These are phyloP conservation scores for Epichloe scottii DNA, from an alignment of 2,329 filamentous ascomycete species.

Conservation along the genomic window DNA sequence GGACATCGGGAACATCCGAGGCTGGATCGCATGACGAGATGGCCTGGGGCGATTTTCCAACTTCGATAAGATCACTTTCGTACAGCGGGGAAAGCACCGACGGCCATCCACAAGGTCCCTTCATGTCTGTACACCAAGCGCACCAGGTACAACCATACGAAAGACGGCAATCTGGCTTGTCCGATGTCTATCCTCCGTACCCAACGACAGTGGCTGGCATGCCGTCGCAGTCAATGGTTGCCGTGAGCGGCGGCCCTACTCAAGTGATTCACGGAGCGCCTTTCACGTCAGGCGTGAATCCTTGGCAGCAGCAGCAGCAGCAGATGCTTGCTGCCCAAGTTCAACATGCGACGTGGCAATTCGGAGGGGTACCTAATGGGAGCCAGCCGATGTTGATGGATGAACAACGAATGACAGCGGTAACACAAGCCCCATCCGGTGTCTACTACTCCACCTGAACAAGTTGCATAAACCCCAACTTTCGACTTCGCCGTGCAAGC, in stretches of 20 bases:
- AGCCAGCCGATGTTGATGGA: conserved; percentile 8
- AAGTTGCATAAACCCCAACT: not conserved
- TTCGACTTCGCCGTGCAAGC: not conserved
- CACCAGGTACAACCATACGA: conserved; percentile 28
- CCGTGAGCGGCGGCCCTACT: conserved; percentile 12
- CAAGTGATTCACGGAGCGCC: conserved; percentile 23
- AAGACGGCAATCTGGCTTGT: conserved; percentile 27
- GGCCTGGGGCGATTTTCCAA: conserved; percentile 30
- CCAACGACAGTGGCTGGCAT: conserved; percentile 24
- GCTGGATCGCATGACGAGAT: conserved; percentile 30
- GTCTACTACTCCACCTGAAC: conserved; percentile 10
- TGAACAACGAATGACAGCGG: conserved; percentile 6
- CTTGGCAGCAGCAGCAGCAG: conserved; percentile 32
- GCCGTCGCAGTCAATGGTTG: conserved; percentile 22
- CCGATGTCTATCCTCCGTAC: conserved; percentile 32
- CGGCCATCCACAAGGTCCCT: conserved; percentile 24
- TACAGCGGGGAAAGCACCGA: conserved; percentile 31
- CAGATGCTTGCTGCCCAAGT: conserved; percentile 14
- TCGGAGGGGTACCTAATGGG: conserved; percentile 15
- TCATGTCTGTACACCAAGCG: conserved; percentile 26
- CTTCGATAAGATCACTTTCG: conserved; percentile 33
- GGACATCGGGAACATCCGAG: conserved; percentile 27
- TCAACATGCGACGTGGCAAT: conserved; percentile 21
- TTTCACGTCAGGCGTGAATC: conserved; percentile 22
- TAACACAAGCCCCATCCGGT: conserved; percentile 8